Conservation (phyloP, 2,329 filamentous ascomycete species). For the Colletotrichum ledebouriae region DNA sequence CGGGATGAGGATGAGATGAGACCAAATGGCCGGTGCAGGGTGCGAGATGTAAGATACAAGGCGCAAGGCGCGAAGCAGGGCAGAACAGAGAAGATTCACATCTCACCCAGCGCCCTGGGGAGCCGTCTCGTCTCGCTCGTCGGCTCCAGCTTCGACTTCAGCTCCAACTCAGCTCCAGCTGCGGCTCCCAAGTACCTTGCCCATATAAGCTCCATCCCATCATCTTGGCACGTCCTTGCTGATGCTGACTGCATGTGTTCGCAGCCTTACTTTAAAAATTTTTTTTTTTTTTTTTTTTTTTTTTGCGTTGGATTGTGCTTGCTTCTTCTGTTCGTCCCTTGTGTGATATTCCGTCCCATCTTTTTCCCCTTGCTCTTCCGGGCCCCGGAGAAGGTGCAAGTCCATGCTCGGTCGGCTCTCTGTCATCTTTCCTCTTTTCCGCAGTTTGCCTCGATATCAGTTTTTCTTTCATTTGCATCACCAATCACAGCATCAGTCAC, state of each 20-base stretch:
- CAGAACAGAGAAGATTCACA: too few relatives aligned
- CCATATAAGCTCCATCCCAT: neutral
- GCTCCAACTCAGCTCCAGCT: conserved; percentile 9
- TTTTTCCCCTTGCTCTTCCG: neutral
- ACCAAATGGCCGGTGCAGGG: conserved; percentile 5
- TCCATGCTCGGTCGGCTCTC: neutral
- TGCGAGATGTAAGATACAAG: too few relatives aligned
- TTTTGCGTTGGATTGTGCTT: neutral
- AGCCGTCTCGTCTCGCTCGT: neutral
- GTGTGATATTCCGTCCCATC: neutral
- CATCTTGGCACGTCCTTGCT: conserved; percentile 6
- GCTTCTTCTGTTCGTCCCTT: neutral
- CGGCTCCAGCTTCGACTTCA: conserved; percentile 17
- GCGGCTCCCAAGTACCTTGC: neutral
- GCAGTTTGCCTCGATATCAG: neutral
- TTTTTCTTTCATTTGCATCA: conserved; percentile 9
- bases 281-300: too few relatives aligned
- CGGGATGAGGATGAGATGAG: conserved; percentile 16
- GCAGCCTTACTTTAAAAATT: too few relatives aligned
- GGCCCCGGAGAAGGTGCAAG: neutral
- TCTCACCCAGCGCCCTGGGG: too few relatives aligned
- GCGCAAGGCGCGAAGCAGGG: too few relatives aligned
- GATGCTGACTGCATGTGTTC: conserved; percentile 17
- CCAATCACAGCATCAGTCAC: neutral
- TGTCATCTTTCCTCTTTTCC: neutral